Conservation (phyloP, 2,329 filamentous ascomycete species). For the Microcera coccophila region DNA sequence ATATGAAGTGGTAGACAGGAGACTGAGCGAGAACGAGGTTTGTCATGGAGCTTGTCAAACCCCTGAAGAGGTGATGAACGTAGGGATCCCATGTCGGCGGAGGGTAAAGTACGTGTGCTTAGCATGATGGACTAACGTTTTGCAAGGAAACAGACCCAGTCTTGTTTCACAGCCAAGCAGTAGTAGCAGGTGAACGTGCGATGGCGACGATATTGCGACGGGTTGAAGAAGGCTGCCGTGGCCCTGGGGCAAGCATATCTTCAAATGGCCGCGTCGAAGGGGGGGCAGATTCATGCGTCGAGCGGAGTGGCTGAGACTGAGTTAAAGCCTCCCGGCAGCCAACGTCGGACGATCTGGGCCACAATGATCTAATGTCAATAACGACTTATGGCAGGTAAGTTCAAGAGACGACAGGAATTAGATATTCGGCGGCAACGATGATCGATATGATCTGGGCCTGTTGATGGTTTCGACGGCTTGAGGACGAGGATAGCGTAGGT, state of each 20-base stretch:
- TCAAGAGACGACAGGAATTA: background rate
- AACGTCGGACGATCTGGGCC: too few relatives aligned
- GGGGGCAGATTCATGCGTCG: too few relatives aligned
- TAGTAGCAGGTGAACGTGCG: too few relatives aligned
- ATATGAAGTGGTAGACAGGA: slow-evolving; percentile 5
- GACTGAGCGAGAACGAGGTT: slow-evolving; percentile 23
- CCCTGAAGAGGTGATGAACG: slow-evolving; percentile 15
- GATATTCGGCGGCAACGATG: background rate
- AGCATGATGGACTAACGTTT: slow-evolving; percentile 30
- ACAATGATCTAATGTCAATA: too few relatives aligned
- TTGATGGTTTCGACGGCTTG: background rate
- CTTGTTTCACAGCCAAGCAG: background rate
- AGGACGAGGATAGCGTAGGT: too few relatives aligned
- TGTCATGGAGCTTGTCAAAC: slow-evolving; percentile 19
- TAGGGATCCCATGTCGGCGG: background rate
- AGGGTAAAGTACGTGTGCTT: slow-evolving; percentile 10
- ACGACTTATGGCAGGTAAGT: background rate
- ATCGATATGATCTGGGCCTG: background rate
- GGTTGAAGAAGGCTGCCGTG: background rate
- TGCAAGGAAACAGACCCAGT: slow-evolving; percentile 14
- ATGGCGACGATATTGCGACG: background rate
- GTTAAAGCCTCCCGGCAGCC: too few relatives aligned
- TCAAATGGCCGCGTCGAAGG: background rate
- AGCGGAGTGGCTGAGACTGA: too few relatives aligned
- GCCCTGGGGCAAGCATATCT: background rate